Percentiles rank a stretch among this genome's conserved stretches.
phyloP scores from a whole-genome alignment of 2,329 filamentous ascomycete genomes.

The Fusarium neocosmosporiellum region DNA sequence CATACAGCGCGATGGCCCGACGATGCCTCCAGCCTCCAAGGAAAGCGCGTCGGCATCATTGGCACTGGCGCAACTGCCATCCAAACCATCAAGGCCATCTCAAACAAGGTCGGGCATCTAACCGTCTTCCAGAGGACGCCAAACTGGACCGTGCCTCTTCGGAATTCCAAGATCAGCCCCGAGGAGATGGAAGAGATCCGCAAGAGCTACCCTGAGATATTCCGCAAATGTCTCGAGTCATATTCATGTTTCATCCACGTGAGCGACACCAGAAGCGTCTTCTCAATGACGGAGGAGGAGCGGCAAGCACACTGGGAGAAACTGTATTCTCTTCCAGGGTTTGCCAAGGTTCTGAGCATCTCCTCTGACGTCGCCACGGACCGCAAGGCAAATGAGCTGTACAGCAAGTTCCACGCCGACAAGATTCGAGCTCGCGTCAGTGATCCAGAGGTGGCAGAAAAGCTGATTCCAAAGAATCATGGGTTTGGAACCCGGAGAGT shows the following conservation, averaged over 20 bases:
- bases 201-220: constrained; percentile 34
- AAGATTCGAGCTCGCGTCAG: constrained; percentile 22
- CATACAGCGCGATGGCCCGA: constrained; percentile 26
- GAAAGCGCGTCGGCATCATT: constrained; percentile 22
- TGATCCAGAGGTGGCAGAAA: constrained; percentile 20
- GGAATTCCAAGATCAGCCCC: constrained; percentile 21
- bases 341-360: constrained; percentile 45
- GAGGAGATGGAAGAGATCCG: constrained; percentile 37
- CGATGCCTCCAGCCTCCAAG: constrained; percentile 5
- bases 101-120: constrained; percentile 13
- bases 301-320: constrained; percentile 40
- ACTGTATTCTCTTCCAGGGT: constrained; percentile 52
- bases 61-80: constrained; percentile 26
- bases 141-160: constrained; percentile 22
- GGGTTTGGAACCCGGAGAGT: constrained; percentile 19
- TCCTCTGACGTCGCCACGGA: constrained; percentile 20
- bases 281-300: constrained; percentile 45
- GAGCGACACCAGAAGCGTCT: constrained; percentile 19
- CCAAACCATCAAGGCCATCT: constrained; percentile 25
- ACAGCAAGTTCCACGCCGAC: constrained; percentile 21
- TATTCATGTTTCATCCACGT: constrained; percentile 41
- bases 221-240: constrained; percentile 29
- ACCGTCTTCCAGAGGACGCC: constrained; percentile 26
- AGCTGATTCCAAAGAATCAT: constrained; percentile 23
- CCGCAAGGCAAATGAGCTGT: constrained; percentile 18